These are phyloP conservation scores for Candida tropicalis DNA, from an alignment of 1,139 yeast species.

Conservation along the genomic window DNA sequence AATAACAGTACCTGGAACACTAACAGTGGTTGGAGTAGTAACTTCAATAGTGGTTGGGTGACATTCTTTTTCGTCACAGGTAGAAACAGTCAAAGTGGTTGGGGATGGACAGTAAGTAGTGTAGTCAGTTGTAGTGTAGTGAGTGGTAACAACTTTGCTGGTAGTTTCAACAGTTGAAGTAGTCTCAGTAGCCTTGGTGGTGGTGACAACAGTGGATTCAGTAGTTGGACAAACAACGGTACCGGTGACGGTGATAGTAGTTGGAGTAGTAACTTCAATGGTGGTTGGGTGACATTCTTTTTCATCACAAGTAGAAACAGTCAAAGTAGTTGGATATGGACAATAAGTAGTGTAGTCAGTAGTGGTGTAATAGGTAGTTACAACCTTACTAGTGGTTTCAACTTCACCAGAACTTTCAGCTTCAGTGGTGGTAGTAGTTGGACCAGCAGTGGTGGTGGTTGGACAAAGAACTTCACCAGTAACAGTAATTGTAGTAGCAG, in stretches of 20 bases:
- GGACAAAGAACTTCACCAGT: constrained; percentile 7
- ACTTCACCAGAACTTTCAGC: background rate
- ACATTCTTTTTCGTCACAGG: constrained; percentile 6
- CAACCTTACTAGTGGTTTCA: background rate
- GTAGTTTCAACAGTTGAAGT: background rate
- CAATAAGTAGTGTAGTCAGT: constrained; percentile 7
- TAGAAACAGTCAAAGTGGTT: constrained; percentile 7
- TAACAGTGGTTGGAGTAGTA: constrained; percentile 6
- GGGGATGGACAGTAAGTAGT: constrained; percentile 17
- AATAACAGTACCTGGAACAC: constrained; percentile 9
- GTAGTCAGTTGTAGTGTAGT: constrained; percentile 12
- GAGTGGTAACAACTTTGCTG: constrained; percentile 3
- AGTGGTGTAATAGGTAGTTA: background rate
- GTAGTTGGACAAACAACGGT: constrained; percentile 11
- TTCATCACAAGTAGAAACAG: constrained; percentile 6
- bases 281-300: constrained; percentile 8
- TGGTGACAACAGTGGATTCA: constrained; percentile 1
- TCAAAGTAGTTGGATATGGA: constrained; percentile 8
- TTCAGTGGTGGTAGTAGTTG: background rate
- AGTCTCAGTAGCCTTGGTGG: background rate
- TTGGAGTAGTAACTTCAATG: constrained; percentile 1
- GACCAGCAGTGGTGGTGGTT: constrained; percentile 5
- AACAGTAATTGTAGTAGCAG: constrained; percentile 5
- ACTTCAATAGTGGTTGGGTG: constrained; percentile 8
- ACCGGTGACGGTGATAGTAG: constrained; percentile 11